Conservation (phyloP, 2,329 filamentous ascomycete genomes). For the Sporothrix pallida region DNA sequence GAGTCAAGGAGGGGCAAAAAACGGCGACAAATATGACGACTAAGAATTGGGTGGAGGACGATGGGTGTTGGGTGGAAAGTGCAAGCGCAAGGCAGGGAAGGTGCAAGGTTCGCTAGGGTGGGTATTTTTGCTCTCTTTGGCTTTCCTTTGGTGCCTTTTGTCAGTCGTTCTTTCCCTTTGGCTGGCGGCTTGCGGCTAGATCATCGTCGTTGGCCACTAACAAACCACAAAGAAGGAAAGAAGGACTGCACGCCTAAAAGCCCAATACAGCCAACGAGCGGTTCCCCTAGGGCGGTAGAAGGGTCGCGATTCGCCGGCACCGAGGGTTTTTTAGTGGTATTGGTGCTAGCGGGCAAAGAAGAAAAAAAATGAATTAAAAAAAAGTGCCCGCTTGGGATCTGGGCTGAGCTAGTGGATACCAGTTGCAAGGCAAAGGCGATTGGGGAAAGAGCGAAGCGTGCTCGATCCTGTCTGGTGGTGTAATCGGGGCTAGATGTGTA, state of each 20-base stretch:
- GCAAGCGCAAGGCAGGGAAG: slow-evolving; percentile 11
- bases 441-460: slow-evolving; percentile 14
- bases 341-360: slow-evolving; percentile 9
- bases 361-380: background rate
- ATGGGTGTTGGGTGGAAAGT: slow-evolving; percentile 1
- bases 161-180: slow-evolving; percentile 20
- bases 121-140: slow-evolving; percentile 5
- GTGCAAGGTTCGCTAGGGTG: slow-evolving; percentile 4
- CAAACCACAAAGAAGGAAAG: slow-evolving; percentile 1
- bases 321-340: slow-evolving; percentile 9
- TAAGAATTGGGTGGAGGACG: slow-evolving; percentile 28
- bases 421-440: background rate
- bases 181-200: slow-evolving; percentile 14
- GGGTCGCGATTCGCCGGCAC: slow-evolving; percentile 17
- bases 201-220: slow-evolving; percentile 29
- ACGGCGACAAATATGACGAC: slow-evolving; percentile 34
- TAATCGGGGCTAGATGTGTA: background rate
- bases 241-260: slow-evolving; percentile 5
- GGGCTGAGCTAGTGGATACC: slow-evolving; percentile 23
- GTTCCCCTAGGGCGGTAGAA: background rate
- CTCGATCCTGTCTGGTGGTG: background rate
- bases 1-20: slow-evolving; percentile 38
- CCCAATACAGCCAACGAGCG: background rate
- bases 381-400: slow-evolving; percentile 23
- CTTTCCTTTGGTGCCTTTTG: background rate